A percentile compares a stretch with the other conserved stretches of the same genome.
Conservation (phyloP, 2,329 filamentous ascomycete genomes). For the Aspergillus clavatus region DNA sequence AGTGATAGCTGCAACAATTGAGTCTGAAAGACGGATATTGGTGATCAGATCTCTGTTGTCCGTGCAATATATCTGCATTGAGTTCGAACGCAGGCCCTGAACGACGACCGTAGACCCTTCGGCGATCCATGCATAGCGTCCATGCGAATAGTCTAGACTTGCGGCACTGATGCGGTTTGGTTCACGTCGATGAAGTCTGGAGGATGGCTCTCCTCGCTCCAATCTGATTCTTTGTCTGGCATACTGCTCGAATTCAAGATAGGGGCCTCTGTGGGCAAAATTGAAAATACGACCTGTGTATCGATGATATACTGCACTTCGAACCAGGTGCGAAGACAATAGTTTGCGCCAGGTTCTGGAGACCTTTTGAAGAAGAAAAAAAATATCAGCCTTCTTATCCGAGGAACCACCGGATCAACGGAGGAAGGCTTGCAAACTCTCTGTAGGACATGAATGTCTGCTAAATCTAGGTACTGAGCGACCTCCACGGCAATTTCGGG, state of each 20-base stretch:
- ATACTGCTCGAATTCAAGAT: constrained; percentile 10
- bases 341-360: constrained; percentile 30
- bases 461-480: constrained; percentile 21
- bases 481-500: constrained; percentile 30
- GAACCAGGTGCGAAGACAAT: constrained; percentile 24
- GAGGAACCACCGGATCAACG: not conserved
- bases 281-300: constrained; percentile 9
- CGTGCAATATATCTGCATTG: constrained; percentile 15
- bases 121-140: constrained; percentile 19
- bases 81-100: constrained; percentile 10
- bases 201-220: constrained; percentile 20
- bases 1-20: constrained; percentile 18
- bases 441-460: constrained; percentile 26
- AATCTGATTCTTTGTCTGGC: constrained; percentile 21
- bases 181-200: not conserved
- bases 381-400: not conserved
- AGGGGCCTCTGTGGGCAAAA: not conserved
- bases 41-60: constrained; percentile 18
- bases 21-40: constrained; percentile 17
- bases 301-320: constrained; percentile 13
- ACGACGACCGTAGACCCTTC: constrained; percentile 10
- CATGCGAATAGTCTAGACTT: constrained; percentile 17
- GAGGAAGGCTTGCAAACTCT: constrained; percentile 18
- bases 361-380: constrained; percentile 28
- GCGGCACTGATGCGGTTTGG: not conserved